Evolutionary conservation across 306 rosid genomes (phyloP).

Genomic region (Vachellia collinsii): DNA sequence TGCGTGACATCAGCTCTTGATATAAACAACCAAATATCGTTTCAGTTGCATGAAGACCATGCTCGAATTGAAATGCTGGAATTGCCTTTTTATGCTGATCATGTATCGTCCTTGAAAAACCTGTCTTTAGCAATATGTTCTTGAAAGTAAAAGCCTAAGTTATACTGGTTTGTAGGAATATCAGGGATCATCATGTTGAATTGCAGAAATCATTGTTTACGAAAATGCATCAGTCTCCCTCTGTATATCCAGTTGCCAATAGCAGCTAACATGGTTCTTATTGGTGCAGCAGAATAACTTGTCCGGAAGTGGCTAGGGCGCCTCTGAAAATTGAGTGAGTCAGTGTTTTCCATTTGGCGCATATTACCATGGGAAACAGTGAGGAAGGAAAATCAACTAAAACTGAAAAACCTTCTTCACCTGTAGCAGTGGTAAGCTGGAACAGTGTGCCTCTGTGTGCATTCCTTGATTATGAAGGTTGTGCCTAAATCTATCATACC

Average conservation of each 20-base stretch:
- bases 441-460: not conserved
- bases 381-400: constrained; percentile 68
- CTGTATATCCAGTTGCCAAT: constrained; percentile 2
- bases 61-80: not conserved
- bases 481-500: not conserved
- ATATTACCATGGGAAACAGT: constrained; percentile 65
- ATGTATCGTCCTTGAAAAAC: not conserved
- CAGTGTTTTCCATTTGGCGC: constrained; percentile 25
- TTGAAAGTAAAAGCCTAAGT: not conserved
- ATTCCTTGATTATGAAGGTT: not conserved
- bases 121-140: constrained; percentile 5
- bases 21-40: not conserved
- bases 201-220: not conserved
- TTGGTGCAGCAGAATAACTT: constrained; percentile 32
- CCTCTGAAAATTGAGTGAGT: not conserved
- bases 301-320: constrained; percentile 29
- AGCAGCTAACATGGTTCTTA: constrained; percentile 25
- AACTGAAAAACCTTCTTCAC: constrained; percentile 67
- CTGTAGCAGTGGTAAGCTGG: constrained; percentile 57
- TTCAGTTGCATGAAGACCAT: not conserved
- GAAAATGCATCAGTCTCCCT: constrained; percentile 5
- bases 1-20: not conserved
- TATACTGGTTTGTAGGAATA: constrained; percentile 5
- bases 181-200: constrained; percentile 11
- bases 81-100: not conserved